Evolutionary conservation across 2,329 filamentous ascomycete genomes (phyloP), one percentile per base, ranked within the genome.

Genomic region (Aspergillus cejpii): DNA sequence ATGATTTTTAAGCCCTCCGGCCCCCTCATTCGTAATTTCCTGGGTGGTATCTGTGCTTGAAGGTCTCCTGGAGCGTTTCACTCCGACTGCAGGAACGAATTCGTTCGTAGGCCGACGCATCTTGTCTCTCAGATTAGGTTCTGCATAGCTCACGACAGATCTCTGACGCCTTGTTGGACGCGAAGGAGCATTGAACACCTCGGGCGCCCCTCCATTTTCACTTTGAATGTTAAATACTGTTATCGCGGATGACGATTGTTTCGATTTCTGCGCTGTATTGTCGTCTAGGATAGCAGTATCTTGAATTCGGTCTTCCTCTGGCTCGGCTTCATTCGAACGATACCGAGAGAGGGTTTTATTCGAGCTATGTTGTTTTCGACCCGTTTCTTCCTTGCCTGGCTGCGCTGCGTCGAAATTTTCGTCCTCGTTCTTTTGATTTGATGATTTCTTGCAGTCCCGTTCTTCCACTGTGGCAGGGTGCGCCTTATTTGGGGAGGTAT

Each of bases 41-140:
- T 15, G 31, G 5, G 11, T 15, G 8, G 31, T 60, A 59, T 57
- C 59, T 62, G 66, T 44, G 63, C 63, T 39, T 63, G 74, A 77
- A 43, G 27, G 73, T 71, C 55, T 72, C 70, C 66, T 56, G 45
- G 59, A 52, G 39, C 58, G 54, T 42, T 60, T 78, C n/a, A 78
- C 80, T 8, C 76, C 68, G 11, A 91, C 85, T 1, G 85, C 86
- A 62, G 89, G 85, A 27, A 84, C 78, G 7, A 90, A 67, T 52
- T 87, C 80, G 60, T 87, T 87, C 1, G 83, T 85, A 17, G 87
- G 85, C 47, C 87, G 78, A 47, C 87, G 78, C 86, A 92, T 90
- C 69, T 92, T 92, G 60, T 83, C 84, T 50, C 84, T 77, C 33
- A 92, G 72, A 57, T 85, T 91, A 1, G 87, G 87, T 63, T 91